Conservation (phyloP, 768 basidiomycete species). For the Termitomyces sp. region DNA sequence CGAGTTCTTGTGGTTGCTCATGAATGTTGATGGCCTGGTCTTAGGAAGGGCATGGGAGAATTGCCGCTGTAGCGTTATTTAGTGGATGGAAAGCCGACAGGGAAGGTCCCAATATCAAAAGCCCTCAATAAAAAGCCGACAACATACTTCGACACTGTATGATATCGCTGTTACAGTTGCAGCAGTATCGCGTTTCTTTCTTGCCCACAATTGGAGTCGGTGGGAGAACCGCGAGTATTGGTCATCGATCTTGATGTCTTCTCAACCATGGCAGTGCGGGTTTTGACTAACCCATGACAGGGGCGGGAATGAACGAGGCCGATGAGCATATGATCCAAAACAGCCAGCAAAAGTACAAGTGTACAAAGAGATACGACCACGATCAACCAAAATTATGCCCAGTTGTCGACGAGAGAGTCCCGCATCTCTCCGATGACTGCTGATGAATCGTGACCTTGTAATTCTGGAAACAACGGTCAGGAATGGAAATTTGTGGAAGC, state of each 20-base stretch:
- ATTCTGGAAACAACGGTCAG: constrained; percentile 41
- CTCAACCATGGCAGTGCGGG: not conserved
- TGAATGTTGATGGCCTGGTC: too few species aligned
- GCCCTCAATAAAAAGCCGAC: not conserved
- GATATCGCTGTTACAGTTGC: too few species aligned
- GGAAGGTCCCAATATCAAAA: not conserved
- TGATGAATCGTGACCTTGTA: constrained; percentile 78
- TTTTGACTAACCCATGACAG: not conserved
- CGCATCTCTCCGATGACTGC: constrained; percentile 91
- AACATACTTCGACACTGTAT: not conserved
- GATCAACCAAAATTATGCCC: constrained; percentile 52
- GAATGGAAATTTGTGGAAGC: not conserved
- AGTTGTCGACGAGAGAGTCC: constrained; percentile 87
- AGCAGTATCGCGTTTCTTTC: too few species aligned
- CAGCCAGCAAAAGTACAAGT: not conserved
- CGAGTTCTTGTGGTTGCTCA: not conserved
- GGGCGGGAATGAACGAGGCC: not conserved
- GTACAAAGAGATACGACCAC: not conserved
- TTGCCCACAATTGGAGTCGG: not conserved
- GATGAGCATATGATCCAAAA: not conserved
- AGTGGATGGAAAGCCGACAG: not conserved
- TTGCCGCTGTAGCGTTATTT: not conserved
- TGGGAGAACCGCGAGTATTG: not conserved
- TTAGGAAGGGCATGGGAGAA: too few species aligned
- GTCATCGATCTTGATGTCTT: not conserved